Percentiles rank a stretch among this genome's conserved stretches.
Evolutionary conservation across 108 stramenopile genomes (phyloP).

Genomic region (Nitzschia putrida): DNA sequence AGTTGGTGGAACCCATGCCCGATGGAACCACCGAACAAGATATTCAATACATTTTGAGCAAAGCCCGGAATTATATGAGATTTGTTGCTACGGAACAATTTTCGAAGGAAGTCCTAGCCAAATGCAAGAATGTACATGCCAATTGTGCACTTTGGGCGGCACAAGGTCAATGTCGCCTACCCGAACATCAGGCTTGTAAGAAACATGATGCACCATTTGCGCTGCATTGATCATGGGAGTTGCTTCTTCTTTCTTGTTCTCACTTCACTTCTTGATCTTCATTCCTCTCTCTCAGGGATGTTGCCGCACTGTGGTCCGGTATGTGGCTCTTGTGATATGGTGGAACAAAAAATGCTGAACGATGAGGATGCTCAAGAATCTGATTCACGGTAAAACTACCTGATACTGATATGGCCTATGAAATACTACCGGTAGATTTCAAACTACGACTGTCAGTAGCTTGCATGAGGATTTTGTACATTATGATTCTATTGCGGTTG

Average conservation of each 20-base stretch:
- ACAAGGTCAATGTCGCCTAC: background rate
- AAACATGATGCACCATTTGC: background rate
- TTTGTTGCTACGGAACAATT: background rate
- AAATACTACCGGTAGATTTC: background rate
- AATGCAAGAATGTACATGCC: background rate
- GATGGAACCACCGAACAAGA: constrained; percentile 1
- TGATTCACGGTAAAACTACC: background rate
- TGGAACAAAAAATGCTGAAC: background rate
- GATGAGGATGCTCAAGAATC: background rate
- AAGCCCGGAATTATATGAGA: background rate
- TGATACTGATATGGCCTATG: background rate
- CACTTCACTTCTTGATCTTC: background rate
- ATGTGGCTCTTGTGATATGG: background rate
- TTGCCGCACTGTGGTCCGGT: background rate
- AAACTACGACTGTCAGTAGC: background rate
- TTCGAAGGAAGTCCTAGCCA: background rate
- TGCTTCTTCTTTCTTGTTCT: background rate
- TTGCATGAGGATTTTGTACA: background rate
- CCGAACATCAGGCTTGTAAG: background rate
- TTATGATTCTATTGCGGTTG: background rate
- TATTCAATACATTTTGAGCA: background rate
- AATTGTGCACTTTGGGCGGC: background rate
- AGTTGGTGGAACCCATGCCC: background rate
- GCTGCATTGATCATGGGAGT: background rate
- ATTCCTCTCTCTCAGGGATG: background rate